Base-by-base conservation (phyloP, 208 protist species). In the Tritrichomonas musculus region DNA sequence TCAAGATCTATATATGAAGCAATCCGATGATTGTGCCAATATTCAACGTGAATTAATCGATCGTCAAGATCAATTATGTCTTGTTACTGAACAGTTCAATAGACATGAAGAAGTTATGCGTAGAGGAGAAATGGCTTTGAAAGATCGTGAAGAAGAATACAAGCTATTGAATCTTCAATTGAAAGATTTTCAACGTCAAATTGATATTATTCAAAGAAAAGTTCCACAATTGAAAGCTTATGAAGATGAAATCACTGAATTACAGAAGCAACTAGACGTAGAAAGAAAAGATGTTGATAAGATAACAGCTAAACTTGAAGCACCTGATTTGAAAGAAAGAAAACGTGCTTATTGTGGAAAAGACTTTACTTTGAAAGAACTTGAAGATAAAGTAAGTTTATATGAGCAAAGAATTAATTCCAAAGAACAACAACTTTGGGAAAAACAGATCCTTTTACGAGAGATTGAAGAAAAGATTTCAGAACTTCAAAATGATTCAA, bases 321-420 rank as follows among this genome's bases (percentile, higher is more conserved):
- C 44, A 47, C 77, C 77, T 17, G 44, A 88, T 50, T 44, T 53
- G 30, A 44, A 88, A 17, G 77, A 57, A n/a, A 88, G 77, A 88
- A 53, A 88, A 33, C 41, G 77, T 20, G 25, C 47, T 30, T 88
- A 88, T 30, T 88, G 77, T 36, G 77, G 77, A 17, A 44, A 88
- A n/a, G 77, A 88, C 30, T 88, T 57, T n/a, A 88, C 77, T 17
- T 47, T 57, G 3, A 88, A 88, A 50, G 77, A 88, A 50, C 77
- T 88, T 36, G 77, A 88, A 60, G 77, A 88, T 4, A 88, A 88
- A 30, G 77, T 88, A 13, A 27, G 17, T 3, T 33, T 53, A n/a
- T 88, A 88, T 57, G 77, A 88, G 30, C 41, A 44, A 53, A 88
- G 77, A 88, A 88, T 88, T 49, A 88, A 88, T 36, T n/a, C 27